Evolutionary conservation across 1,284 basidiomycete species (phyloP), one percentile per base, ranked within the genome.

Genomic region (Porodaedalea pini): DNA sequence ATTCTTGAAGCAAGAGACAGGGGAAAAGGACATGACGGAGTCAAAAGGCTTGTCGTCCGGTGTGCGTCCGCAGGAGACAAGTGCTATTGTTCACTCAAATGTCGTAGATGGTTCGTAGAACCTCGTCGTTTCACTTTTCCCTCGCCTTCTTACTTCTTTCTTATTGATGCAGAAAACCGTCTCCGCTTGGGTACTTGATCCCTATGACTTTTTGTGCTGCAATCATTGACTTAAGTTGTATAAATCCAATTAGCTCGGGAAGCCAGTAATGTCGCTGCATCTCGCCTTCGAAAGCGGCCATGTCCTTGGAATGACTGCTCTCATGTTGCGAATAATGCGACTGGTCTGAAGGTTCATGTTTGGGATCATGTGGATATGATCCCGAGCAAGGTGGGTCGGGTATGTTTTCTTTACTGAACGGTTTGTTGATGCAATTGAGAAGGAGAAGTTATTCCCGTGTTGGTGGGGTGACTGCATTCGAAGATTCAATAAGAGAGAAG

Each of bases 241-340:
- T 29, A 25, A 54, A 21, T 47, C 32, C 25, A 34, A 43, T 51
- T 78, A 31, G 66, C 60, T 57, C 77, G 78, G 63, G 69, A 66
- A 57, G 67, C 73, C 43, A 73, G 74, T 37, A 68, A 81, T 57
- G 65, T 78, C 56, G 74, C 81, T 56, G 77, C 72, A 59, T 75
- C 73, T 10, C 71, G 81, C 59, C 63, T 86, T 51, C 72, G 71
- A 56, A 72, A 74, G 59, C 68, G 72, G 36, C 71, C 65, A 11
- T 90, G 86, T 69, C 73, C 71, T 62, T 90, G 88, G 87, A 69
- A 68, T 55, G 73, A 74, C 32, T 90, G 87, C 67, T 71, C 72
- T 57, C 73, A 72, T 47, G 63, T 80, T 19, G 65, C 87, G 63
- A 85, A 84, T 64, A 82, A 80, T 43, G 70, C 72, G 2, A 71